phyloP scores from a whole-genome alignment of 495 filamentous ascomycete genomes.

The Penicillium subrubescens region DNA sequence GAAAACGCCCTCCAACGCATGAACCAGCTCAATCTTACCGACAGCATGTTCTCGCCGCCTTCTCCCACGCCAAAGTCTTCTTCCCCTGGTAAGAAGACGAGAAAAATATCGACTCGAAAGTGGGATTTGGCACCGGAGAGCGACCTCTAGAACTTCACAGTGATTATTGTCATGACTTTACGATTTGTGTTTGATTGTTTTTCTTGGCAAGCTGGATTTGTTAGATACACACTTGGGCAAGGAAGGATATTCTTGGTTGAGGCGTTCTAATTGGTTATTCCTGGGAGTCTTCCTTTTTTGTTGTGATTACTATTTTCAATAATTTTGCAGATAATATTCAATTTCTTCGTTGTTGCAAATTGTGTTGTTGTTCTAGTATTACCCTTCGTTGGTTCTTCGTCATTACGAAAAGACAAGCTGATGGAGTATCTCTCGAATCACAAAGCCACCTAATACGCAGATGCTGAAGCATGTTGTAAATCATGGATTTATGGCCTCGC shows the following conservation, averaged over 20 bases:
- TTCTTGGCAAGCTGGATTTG: slow-evolving; percentile 12
- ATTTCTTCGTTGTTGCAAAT: background rate
- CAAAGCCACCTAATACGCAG: too few species aligned
- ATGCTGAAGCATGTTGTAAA: background rate
- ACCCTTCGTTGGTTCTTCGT: background rate
- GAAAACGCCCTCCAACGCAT: slow-evolving; percentile 46
- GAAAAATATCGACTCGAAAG: slow-evolving; percentile 57
- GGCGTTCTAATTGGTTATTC: slow-evolving; percentile 23
- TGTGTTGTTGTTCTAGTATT: background rate
- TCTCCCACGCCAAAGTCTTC: slow-evolving; percentile 19
- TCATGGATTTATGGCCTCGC: background rate
- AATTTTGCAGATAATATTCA: background rate
- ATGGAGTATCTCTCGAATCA: too few species aligned
- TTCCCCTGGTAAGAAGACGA: slow-evolving; percentile 47
- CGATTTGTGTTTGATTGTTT: slow-evolving; percentile 18
- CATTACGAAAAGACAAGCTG: too few species aligned
- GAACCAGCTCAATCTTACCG: slow-evolving; percentile 47
- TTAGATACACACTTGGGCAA: slow-evolving; percentile 18
- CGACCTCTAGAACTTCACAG: slow-evolving; percentile 35
- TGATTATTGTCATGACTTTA: slow-evolving; percentile 23
- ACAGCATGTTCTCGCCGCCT: slow-evolving; percentile 40
- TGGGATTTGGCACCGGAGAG: slow-evolving; percentile 60
- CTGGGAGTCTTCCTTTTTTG: background rate
- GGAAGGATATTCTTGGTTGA: slow-evolving; percentile 17
- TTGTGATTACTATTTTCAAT: background rate